Conservation (phyloP, 2,329 filamentous ascomycete species). For the Colletotrichum limetticola region DNA sequence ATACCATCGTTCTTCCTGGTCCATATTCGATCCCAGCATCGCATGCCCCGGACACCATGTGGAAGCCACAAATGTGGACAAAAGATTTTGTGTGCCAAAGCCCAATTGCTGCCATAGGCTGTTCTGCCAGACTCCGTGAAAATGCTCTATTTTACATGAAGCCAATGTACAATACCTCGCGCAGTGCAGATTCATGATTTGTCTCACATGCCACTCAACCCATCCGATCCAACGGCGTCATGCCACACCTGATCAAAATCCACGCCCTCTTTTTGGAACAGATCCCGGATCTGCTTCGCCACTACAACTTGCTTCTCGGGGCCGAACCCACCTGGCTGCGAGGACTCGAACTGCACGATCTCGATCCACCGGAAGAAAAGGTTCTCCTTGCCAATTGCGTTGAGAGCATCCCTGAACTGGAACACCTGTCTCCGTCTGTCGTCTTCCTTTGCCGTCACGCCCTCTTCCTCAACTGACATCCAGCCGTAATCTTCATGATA, state of each 20-base stretch:
- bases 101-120: not conserved
- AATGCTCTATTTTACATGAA: not conserved
- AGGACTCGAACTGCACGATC: slow-evolving; percentile 88
- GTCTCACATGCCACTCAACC: slow-evolving; percentile 39
- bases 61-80: slow-evolving; percentile 12
- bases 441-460: slow-evolving; percentile 64
- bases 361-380: slow-evolving; percentile 95
- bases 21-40: slow-evolving; percentile 9
- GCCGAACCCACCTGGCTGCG: slow-evolving; percentile 81
- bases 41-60: not conserved
- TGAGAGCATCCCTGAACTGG: slow-evolving; percentile 80
- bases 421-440: slow-evolving; percentile 79
- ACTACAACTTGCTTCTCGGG: slow-evolving; percentile 77
- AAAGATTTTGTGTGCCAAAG: not conserved
- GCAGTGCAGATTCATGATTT: not conserved
- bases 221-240: slow-evolving; percentile 63
- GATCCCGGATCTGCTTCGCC: slow-evolving; percentile 77
- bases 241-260: slow-evolving; percentile 86
- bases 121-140: not conserved
- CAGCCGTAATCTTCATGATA: slow-evolving; percentile 77
- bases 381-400: slow-evolving; percentile 83
- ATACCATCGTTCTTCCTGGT: slow-evolving; percentile 21
- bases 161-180: not conserved
- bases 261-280: slow-evolving; percentile 81
- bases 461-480: slow-evolving; percentile 71